These are phyloP conservation scores for Krasilnikovozyma curviuscula DNA, from an alignment of 768 basidiomycete genomes.

Conservation along the genomic window DNA sequence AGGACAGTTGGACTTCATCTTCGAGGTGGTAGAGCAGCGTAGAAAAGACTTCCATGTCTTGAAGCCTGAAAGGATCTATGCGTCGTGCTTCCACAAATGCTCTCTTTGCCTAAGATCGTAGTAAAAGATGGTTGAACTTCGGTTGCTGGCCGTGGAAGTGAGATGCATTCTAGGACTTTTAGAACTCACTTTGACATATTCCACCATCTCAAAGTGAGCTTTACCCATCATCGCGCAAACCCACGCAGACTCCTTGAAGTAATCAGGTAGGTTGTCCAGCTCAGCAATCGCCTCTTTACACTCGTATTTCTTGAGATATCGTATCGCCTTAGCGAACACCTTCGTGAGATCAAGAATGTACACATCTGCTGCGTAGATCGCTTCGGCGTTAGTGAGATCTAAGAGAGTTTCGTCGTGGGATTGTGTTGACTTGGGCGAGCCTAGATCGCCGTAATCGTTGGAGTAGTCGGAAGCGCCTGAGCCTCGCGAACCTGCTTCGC, in stretches of 20 bases:
- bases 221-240: constrained; percentile 65
- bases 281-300: constrained; percentile 53
- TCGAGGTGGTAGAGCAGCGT: constrained; percentile 90
- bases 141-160: background rate
- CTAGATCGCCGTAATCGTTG: constrained; percentile 53
- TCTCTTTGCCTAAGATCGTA: constrained; percentile 50
- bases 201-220: constrained; percentile 72
- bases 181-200: constrained; percentile 62
- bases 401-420: background rate
- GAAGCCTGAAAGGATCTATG: constrained; percentile 74
- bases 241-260: constrained; percentile 49
- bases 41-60: constrained; percentile 91
- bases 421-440: background rate
- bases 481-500: constrained; percentile 33
- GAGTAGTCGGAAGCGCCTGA: constrained; percentile 44
- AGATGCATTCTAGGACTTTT: background rate
- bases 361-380: constrained; percentile 55
- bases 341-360: constrained; percentile 65
- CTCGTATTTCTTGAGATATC: constrained; percentile 54
- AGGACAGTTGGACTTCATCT: constrained; percentile 63
- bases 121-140: background rate
- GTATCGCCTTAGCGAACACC: constrained; percentile 60
- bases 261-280: constrained; percentile 52
- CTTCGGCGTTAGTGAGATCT: constrained; percentile 33
- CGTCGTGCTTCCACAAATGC: constrained; percentile 62